Percentiles rank a stretch among this genome's conserved stretches.
These are phyloP conservation scores for Chaetomiaceae sp. DNA, from an alignment of 2,329 filamentous ascomycete species.

Conservation along the genomic window DNA sequence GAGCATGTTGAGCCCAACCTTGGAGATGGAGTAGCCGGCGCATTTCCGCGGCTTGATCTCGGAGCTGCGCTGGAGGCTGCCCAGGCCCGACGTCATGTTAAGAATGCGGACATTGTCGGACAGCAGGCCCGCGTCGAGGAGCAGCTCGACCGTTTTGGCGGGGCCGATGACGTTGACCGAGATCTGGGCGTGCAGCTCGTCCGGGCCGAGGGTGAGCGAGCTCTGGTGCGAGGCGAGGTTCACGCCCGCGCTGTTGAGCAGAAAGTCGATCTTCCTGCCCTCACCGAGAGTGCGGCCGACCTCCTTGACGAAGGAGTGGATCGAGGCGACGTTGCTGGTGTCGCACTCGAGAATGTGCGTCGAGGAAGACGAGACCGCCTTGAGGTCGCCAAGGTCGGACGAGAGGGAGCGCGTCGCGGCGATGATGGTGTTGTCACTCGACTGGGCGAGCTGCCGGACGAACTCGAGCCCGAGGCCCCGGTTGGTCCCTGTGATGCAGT, in stretches of 20 bases:
- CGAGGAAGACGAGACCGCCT: slow-evolving; percentile 16
- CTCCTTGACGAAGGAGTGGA: slow-evolving; percentile 26
- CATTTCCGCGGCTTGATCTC: slow-evolving; percentile 30
- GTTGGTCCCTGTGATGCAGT: slow-evolving; percentile 33
- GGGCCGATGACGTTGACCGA: slow-evolving; percentile 44
- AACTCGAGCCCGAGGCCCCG: slow-evolving; percentile 32
- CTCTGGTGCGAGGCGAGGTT: slow-evolving; percentile 35
- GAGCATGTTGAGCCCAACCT: slow-evolving; percentile 35
- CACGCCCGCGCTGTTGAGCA: slow-evolving; percentile 34
- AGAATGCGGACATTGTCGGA: slow-evolving; percentile 30
- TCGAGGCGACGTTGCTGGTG: slow-evolving; percentile 30
- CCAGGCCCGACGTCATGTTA: slow-evolving; percentile 42
- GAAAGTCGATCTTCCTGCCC: slow-evolving; percentile 33
- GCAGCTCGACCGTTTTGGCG: slow-evolving; percentile 39
- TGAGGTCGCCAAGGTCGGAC: slow-evolving; percentile 29
- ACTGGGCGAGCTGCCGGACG: slow-evolving; percentile 29
- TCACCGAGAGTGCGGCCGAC: slow-evolving; percentile 27
- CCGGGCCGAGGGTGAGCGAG: slow-evolving; percentile 35
- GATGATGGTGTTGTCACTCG: slow-evolving; percentile 28
- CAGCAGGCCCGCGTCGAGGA: slow-evolving; percentile 31
- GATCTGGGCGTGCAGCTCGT: slow-evolving; percentile 38
- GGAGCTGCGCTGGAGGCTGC: slow-evolving; percentile 31
- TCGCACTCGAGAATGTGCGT: slow-evolving; percentile 32
- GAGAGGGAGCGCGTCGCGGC: slow-evolving; percentile 25
- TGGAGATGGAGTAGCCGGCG: slow-evolving; percentile 33